These are phyloP conservation scores for Gynostemma pentaphyllum DNA, from an alignment of 306 rosid species.

Conservation along the genomic window DNA sequence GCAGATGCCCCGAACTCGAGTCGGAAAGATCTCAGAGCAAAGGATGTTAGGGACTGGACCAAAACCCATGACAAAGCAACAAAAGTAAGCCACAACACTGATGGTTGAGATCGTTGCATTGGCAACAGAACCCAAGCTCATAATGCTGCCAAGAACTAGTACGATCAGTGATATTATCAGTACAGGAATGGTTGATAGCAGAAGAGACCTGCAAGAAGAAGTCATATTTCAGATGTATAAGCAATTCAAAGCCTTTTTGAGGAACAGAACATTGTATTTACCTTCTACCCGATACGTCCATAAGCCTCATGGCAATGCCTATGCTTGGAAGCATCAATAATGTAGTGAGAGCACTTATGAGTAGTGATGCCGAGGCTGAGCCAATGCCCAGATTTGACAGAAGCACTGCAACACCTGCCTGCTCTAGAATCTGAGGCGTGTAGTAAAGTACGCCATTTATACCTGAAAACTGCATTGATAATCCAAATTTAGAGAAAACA, in stretches of 20 bases:
- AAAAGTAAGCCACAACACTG: constrained; percentile 30
- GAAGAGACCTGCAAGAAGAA: constrained; percentile 19
- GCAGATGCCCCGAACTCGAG: constrained; percentile 33
- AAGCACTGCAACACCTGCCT: constrained; percentile 34
- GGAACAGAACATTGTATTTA: background rate
- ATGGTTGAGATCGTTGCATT: constrained; percentile 26
- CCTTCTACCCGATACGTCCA: constrained; percentile 32
- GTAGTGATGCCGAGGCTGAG: constrained; percentile 28
- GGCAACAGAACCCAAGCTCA: constrained; percentile 18
- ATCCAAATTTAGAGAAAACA: background rate
- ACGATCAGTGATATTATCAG: constrained; percentile 21
- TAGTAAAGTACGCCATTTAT: constrained; percentile 35
- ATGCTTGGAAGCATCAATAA: constrained; percentile 32
- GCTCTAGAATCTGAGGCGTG: constrained; percentile 33
- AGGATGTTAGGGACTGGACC: constrained; percentile 39
- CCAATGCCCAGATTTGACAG: constrained; percentile 23
- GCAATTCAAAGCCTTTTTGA: background rate
- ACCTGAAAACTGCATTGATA: constrained; percentile 25
- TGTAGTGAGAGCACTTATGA: constrained; percentile 31
- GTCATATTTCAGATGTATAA: background rate
- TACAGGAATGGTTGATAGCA: constrained; percentile 22
- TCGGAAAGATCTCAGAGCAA: constrained; percentile 33
- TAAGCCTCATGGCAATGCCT: constrained; percentile 29
- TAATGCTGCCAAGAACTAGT: constrained; percentile 22
- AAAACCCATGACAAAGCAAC: constrained; percentile 30